A percentile compares a stretch with the other conserved stretches of the same genome.
These are phyloP conservation scores for Mycena venus DNA, from an alignment of 768 basidiomycete genomes.

Conservation along the genomic window DNA sequence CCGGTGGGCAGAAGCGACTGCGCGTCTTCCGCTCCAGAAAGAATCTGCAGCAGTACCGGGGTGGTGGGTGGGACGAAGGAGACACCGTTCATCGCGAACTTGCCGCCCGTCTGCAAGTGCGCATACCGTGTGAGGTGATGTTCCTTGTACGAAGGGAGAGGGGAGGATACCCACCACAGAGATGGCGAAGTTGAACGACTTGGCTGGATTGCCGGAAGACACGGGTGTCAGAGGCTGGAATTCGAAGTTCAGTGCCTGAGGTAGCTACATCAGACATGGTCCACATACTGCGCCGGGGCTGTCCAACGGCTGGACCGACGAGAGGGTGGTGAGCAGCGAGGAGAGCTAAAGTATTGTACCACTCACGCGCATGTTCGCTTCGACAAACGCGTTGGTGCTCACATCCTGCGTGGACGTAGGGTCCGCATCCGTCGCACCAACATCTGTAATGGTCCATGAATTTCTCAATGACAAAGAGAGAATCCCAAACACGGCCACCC, in stretches of 20 bases:
- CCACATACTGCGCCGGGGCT: background rate
- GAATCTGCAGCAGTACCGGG: constrained; percentile 10
- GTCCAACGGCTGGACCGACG: background rate
- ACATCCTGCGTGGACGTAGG: too few relatives aligned
- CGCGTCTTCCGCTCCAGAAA: background rate
- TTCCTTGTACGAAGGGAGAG: background rate
- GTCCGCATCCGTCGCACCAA: constrained; percentile 53
- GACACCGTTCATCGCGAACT: background rate
- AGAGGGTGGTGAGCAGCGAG: background rate
- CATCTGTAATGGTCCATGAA: background rate
- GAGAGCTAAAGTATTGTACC: background rate
- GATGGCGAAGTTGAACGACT: background rate
- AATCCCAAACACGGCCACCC: background rate
- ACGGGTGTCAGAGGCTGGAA: background rate
- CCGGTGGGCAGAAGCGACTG: background rate
- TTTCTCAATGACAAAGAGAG: background rate
- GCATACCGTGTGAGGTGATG: background rate
- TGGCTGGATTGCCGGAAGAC: background rate
- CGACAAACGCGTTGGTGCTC: constrained; percentile 43
- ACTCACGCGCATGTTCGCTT: constrained; percentile 36
- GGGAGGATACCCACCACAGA: background rate
- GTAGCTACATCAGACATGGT: background rate
- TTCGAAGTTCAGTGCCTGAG: background rate
- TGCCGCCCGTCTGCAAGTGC: background rate
- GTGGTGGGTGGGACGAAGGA: constrained; percentile 9